Conservation (phyloP, 1,284 basidiomycete species). For the Tilletia caries region DNA sequence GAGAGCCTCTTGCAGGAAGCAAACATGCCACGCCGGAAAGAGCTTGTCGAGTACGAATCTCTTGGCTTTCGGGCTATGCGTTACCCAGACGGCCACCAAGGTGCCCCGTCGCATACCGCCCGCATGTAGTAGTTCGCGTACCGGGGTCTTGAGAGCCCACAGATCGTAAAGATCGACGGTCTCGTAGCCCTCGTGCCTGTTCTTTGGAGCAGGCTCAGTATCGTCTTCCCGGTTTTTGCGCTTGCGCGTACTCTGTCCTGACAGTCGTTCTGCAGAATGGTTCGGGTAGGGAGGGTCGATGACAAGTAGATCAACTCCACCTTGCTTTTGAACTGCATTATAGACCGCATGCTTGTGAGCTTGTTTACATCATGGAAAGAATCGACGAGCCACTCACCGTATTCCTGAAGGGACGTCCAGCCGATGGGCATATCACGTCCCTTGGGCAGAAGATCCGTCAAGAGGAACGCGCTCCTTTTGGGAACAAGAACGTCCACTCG, state of each 20-base stretch:
- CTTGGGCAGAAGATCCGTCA: slow-evolving; percentile 18
- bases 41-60: slow-evolving; percentile 21
- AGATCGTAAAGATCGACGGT: slow-evolving; percentile 25
- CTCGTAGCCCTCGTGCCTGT: slow-evolving; percentile 8
- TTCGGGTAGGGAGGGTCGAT: slow-evolving; percentile 30
- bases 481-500: slow-evolving; percentile 7
- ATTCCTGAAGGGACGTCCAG: slow-evolving; percentile 3
- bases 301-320: slow-evolving; percentile 21
- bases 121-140: slow-evolving; percentile 19
- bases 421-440: slow-evolving; percentile 1
- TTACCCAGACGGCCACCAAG: slow-evolving; percentile 25
- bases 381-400: slow-evolving; percentile 14
- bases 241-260: not conserved
- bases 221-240: not conserved
- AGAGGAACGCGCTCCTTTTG: slow-evolving; percentile 16
- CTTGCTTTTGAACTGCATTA: not conserved
- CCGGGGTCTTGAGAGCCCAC: slow-evolving; percentile 21
- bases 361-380: too few species aligned
- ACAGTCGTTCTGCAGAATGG: slow-evolving; percentile 18
- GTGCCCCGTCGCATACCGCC: not conserved
- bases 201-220: not conserved
- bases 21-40: slow-evolving; percentile 17
- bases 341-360: not conserved
- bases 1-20: slow-evolving; percentile 15
- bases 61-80: slow-evolving; percentile 24